phyloP scores from a whole-genome alignment of 2,329 filamentous ascomycete genomes.

The Aulographum hederae region DNA sequence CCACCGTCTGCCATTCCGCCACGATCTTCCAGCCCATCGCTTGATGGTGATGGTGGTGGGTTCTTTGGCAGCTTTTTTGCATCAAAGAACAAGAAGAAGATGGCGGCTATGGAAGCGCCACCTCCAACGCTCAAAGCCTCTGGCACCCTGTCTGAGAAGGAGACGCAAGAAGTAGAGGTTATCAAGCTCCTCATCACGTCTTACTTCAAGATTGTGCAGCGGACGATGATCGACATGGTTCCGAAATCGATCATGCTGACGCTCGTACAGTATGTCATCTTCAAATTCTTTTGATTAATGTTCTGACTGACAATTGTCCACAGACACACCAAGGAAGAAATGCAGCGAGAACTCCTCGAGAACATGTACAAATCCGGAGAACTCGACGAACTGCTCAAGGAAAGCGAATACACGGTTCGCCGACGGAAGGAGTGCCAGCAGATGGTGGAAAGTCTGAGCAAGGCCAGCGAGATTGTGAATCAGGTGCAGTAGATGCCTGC shows the following conservation, averaged over 20 bases:
- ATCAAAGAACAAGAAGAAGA: constrained; percentile 99
- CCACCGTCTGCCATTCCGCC: constrained; percentile 44
- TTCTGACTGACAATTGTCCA: neutral
- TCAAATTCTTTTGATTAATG: constrained; percentile 4
- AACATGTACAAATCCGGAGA: constrained; percentile 91
- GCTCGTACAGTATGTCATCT: constrained; percentile 64
- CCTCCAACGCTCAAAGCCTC: constrained; percentile 87
- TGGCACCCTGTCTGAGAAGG: constrained; percentile 81
- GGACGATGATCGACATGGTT: constrained; percentile 99
- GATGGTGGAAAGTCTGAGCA: constrained; percentile 87
- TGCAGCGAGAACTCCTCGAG: constrained; percentile 92
- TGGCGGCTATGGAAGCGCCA: constrained; percentile 96
- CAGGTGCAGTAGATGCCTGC: constrained; percentile 35
- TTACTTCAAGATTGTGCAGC: constrained; percentile 95
- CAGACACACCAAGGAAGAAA: constrained; percentile 91
- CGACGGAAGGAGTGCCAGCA: constrained; percentile 96
- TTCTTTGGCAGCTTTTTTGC: constrained; percentile 99
- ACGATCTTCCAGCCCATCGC: constrained; percentile 58
- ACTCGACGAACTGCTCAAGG: constrained; percentile 86
- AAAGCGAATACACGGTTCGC: constrained; percentile 91
- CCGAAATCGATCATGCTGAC: constrained; percentile 98
- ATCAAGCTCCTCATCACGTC: constrained; percentile 95
- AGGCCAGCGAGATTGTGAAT: constrained; percentile 92
- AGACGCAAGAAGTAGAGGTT: constrained; percentile 90
- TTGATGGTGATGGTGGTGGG: constrained; percentile 47